Evolutionary conservation across 2,329 filamentous ascomycete genomes (phyloP).

Genomic region (Daldinia sp.): DNA sequence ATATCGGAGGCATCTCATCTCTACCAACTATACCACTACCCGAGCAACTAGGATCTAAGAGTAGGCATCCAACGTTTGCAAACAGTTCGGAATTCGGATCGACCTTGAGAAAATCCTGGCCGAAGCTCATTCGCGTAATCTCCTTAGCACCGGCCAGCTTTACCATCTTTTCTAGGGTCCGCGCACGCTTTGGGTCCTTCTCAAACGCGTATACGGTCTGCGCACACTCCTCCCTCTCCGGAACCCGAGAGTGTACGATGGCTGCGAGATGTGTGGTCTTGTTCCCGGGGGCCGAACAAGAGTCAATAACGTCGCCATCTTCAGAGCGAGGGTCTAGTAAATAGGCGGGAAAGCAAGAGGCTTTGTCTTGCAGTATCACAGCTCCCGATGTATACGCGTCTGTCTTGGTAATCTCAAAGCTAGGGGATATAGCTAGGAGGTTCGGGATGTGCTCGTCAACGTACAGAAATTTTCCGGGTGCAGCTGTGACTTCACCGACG

Average conservation of each 20-base stretch:
- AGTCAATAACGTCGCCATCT: conserved; percentile 86
- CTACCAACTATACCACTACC: conserved; percentile 94
- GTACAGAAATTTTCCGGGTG: conserved; percentile 66
- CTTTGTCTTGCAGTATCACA: conserved; percentile 95
- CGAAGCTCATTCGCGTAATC: conserved; percentile 75
- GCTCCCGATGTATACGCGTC: conserved; percentile 79
- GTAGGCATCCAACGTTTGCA: conserved; percentile 78
- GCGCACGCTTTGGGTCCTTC: conserved; percentile 76
- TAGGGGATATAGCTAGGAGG: conserved; percentile 80
- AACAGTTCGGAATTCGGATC: conserved; percentile 74
- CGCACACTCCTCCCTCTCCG: conserved; percentile 50
- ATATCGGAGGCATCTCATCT: conserved; percentile 78
- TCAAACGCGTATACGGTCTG: conserved; percentile 81
- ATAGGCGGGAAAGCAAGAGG: conserved; percentile 95
- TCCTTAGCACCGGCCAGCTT: conserved; percentile 76
- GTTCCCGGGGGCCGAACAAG: conserved; percentile 94
- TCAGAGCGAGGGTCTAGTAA: conserved; percentile 76
- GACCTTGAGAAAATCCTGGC: conserved; percentile 84
- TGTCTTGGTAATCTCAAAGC: conserved; percentile 77
- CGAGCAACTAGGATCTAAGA: conserved; percentile 95
- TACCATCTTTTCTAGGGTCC: conserved; percentile 88
- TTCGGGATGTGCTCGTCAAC: conserved; percentile 87
- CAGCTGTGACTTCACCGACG: conserved; percentile 67
- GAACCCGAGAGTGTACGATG: conserved; percentile 66
- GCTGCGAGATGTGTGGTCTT: conserved; percentile 95